Base-by-base conservation (phyloP, 108 stramenopile genomes). In the Skeletonema grethae region DNA sequence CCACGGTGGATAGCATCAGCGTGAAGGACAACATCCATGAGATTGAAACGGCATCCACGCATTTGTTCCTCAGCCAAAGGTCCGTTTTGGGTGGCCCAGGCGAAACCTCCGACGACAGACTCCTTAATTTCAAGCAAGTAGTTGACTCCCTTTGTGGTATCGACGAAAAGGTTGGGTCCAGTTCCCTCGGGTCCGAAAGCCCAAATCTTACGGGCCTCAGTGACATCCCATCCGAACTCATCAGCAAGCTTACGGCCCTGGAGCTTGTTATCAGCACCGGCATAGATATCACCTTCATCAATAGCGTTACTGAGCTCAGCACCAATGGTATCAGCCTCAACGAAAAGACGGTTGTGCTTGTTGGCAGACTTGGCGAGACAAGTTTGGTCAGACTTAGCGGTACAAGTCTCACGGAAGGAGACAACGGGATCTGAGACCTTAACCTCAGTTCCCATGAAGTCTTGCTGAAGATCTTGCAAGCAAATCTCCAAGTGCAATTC, bases 1-100 rank as follows among this genome's bases (percentile, higher is more conserved):
- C 99, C 99, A 92, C 99, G 98, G 85, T 99, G 98, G 80, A 99
- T 99, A 70, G 98, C 97, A 95, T 99, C 98, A 70, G 99, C 98
- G 87, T 99, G 99, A 62, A 99, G 97, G 18, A 98, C 97, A 50
- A 99, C 99, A 87, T 99, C 99, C 90, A 98, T 95, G 34, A 99
- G 86, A 85, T 97, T 97, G 96, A 97, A 96, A 65, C 95, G 85
- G 70, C 90, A 86, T 31, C 98, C 98, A 65, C 99, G 98, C 90
- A 98, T 94, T 72, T 93, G 88, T 89, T 99, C 99, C 80, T 99
- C 98, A 73, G 96, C 96, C 56, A 99, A 86, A 69, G 98, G 98
- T 48, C 98, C 98, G 65, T 90, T 92, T 82, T 97, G 95, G 75
- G 92, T 87, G 34, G 97, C 99, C 99, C 98, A 99, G 68, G 97